These are phyloP conservation scores for Cymbopogon citratus DNA, from an alignment of 176 grass and related monocot species.

Conservation along the genomic window DNA sequence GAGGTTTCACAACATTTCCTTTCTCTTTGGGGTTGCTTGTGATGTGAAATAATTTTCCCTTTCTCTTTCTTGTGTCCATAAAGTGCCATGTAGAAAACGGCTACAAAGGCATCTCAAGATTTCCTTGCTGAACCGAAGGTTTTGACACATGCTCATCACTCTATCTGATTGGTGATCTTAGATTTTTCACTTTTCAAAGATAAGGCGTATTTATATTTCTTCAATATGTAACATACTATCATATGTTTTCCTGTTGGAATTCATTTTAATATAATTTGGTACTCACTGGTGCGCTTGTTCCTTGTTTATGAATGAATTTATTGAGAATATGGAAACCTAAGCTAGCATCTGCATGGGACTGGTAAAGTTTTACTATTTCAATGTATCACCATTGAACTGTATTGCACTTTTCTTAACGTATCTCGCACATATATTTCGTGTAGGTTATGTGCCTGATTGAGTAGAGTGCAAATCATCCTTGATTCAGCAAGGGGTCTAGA, in stretches of 20 bases:
- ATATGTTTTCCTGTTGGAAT: background rate
- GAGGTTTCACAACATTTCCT: background rate
- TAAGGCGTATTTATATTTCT: background rate
- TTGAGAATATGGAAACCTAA: slow-evolving; percentile 78
- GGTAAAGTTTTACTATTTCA: slow-evolving; percentile 35
- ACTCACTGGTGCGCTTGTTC: slow-evolving; percentile 54
- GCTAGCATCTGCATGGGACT: slow-evolving; percentile 53
- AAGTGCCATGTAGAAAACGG: slow-evolving; percentile 80
- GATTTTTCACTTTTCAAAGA: background rate
- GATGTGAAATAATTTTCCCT: background rate
- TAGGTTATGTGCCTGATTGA: slow-evolving; percentile 42
- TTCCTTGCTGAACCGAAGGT: slow-evolving; percentile 76
- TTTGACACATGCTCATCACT: slow-evolving; percentile 70
- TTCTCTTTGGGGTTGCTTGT: no score
- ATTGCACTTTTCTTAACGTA: background rate
- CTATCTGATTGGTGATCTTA: slow-evolving; percentile 54
- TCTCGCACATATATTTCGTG: background rate
- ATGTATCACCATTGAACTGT: background rate
- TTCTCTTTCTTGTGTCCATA: slow-evolving; percentile 34
- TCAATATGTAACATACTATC: background rate
- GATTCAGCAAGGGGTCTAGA: slow-evolving; percentile 74
- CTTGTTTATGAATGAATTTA: slow-evolving; percentile 68
- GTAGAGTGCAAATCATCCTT: slow-evolving; percentile 58
- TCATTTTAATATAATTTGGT: background rate
- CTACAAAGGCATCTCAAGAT: slow-evolving; percentile 56